Evolutionary conservation across 2,329 filamentous ascomycete species (phyloP).

Genomic region (Cordyceps javanica): DNA sequence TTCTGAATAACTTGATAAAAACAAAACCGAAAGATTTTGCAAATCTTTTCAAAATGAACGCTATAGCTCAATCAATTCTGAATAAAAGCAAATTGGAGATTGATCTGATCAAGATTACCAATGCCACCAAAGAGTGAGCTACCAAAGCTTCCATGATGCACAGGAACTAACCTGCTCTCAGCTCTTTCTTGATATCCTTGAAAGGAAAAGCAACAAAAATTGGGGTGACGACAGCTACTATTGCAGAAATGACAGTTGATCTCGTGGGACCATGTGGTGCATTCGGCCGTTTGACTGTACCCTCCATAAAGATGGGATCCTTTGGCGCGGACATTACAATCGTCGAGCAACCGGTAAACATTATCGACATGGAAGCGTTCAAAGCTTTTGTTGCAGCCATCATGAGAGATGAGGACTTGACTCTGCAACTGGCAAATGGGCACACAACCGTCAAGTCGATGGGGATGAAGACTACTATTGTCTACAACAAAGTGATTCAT

Average conservation of each 20-base stretch:
- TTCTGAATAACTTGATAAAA: background rate
- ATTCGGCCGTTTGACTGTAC: conserved; percentile 7
- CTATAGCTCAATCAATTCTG: background rate
- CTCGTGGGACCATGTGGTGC: conserved; percentile 3
- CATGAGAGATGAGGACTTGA: background rate
- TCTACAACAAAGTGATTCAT: conserved; percentile 2
- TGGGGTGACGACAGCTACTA: background rate
- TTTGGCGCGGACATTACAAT: conserved; percentile 5
- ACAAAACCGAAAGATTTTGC: background rate
- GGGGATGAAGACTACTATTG: conserved; percentile 8
- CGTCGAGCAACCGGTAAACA: background rate
- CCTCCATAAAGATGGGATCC: conserved; percentile 10
- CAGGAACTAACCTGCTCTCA: background rate
- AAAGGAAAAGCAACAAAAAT: conserved; percentile 8
- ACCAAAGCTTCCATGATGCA: background rate
- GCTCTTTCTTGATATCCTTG: conserved; percentile 6
- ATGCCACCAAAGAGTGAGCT: conserved; percentile 3
- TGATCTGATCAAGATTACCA: conserved; percentile 1
- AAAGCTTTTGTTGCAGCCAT: conserved; percentile 2
- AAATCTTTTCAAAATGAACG: background rate
- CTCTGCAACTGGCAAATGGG: conserved; percentile 5
- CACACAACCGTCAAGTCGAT: conserved; percentile 3
- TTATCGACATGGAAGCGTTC: conserved; percentile 8
- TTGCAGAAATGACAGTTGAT: conserved; percentile 10
- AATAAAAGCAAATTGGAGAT: conserved; percentile 8